Evolutionary conservation across 1,139 yeast species (phyloP).

Genomic region (Pichia norvegensis): DNA sequence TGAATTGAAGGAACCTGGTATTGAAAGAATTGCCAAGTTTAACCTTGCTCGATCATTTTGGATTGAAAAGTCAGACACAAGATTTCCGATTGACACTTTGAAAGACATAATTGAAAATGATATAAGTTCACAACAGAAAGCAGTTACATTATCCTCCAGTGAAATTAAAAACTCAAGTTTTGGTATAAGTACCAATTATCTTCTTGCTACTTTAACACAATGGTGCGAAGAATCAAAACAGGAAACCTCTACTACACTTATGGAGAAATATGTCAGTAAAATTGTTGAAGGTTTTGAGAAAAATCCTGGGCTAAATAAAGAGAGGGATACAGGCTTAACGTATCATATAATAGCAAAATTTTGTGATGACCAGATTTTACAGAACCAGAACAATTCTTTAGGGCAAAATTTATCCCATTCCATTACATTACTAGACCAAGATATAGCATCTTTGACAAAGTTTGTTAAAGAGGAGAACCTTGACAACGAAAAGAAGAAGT

Average conservation of each 20-base stretch:
- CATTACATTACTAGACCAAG: constrained; percentile 35
- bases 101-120: constrained; percentile 26
- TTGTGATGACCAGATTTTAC: constrained; percentile 60
- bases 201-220: constrained; percentile 36
- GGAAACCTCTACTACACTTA: constrained; percentile 53
- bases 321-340: constrained; percentile 24
- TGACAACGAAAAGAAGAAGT: constrained; percentile 32
- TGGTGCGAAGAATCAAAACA: constrained; percentile 71
- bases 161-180: background rate
- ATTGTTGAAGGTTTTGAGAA: constrained; percentile 16
- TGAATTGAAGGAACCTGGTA: constrained; percentile 10
- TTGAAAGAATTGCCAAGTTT: constrained; percentile 33
- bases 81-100: constrained; percentile 47
- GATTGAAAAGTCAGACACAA: constrained; percentile 44
- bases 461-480: constrained; percentile 34
- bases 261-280: constrained; percentile 48
- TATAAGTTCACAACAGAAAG: background rate
- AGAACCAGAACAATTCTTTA: constrained; percentile 37
- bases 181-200: constrained; percentile 4
- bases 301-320: constrained; percentile 11
- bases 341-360: constrained; percentile 63
- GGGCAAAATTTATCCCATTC: constrained; percentile 37
- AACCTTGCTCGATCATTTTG: constrained; percentile 53
- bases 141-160: background rate
- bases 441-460: constrained; percentile 40